A percentile compares a stretch with the other conserved stretches of the same genome.
These are phyloP conservation scores for Candida wancherniae DNA, from an alignment of 805 yeast genomes.

Conservation along the genomic window DNA sequence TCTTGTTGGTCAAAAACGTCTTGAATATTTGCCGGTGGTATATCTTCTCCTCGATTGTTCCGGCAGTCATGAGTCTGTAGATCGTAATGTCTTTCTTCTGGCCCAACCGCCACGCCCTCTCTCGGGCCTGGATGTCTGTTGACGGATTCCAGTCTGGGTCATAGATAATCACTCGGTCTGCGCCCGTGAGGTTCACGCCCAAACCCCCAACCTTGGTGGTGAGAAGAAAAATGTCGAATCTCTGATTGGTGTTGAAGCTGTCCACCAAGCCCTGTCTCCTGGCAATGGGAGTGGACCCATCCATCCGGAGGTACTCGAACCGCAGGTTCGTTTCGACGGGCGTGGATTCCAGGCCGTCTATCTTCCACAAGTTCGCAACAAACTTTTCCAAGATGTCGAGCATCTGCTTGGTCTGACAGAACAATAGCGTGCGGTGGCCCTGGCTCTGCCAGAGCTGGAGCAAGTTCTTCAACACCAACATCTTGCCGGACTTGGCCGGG, in stretches of 20 bases:
- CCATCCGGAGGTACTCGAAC: constrained; percentile 75
- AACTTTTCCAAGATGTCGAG: constrained; percentile 77
- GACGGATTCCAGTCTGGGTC: constrained; percentile 99
- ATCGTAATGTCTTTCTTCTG: constrained; percentile 90
- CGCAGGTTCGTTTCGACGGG: neutral
- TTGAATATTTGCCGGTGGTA: constrained; percentile 96
- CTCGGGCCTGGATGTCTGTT: constrained; percentile 94
- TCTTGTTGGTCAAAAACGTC: constrained; percentile 88
- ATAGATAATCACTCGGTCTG: constrained; percentile 86
- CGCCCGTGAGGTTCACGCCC: constrained; percentile 92
- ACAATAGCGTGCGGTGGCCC: constrained; percentile 75
- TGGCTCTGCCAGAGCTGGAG: constrained; percentile 72
- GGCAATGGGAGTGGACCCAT: constrained; percentile 82
- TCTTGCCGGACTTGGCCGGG: constrained; percentile 71
- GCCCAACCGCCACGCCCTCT: constrained; percentile 95
- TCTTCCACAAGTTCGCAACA: constrained; percentile 31
- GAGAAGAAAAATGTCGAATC: constrained; percentile 62
- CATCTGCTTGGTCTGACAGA: constrained; percentile 94
- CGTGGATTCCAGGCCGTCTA: constrained; percentile 3
- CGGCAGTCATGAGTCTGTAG: constrained; percentile 88
- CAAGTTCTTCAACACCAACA: constrained; percentile 80
- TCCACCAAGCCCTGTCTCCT: constrained; percentile 79
- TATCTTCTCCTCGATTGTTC: constrained; percentile 93
- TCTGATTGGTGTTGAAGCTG: constrained; percentile 59
- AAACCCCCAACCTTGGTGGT: constrained; percentile 96